Evolutionary conservation across 768 basidiomycete genomes (phyloP).

Genomic region (Royoungia palumana): DNA sequence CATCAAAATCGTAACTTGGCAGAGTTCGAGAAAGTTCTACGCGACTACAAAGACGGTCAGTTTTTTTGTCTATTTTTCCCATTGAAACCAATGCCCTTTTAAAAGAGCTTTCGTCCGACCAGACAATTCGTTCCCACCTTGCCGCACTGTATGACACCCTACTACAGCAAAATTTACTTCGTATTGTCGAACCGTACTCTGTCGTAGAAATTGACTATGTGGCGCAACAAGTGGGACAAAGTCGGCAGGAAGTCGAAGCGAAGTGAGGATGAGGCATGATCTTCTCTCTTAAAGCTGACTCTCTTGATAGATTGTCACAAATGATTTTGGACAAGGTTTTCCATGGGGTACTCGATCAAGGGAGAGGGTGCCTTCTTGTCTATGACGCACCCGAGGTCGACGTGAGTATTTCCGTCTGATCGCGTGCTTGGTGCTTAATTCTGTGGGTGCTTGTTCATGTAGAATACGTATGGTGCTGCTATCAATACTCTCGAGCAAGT

Average conservation of each 20-base stretch:
- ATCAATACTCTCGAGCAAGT: slow-evolving; percentile 89
- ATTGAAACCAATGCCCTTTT: not conserved
- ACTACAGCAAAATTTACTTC: slow-evolving; percentile 89
- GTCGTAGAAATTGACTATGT: slow-evolving; percentile 89
- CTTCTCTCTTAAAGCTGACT: slow-evolving; percentile 1
- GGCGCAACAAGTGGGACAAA: slow-evolving; percentile 82
- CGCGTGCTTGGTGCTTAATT: slow-evolving; percentile 1
- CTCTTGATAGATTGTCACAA: slow-evolving; percentile 70
- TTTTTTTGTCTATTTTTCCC: not conserved
- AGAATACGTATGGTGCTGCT: slow-evolving; percentile 88
- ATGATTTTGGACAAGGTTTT: slow-evolving; percentile 98
- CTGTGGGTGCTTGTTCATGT: slow-evolving; percentile 1
- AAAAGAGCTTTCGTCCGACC: slow-evolving; percentile 94
- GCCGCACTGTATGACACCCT: slow-evolving; percentile 93
- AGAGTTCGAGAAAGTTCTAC: slow-evolving; percentile 83
- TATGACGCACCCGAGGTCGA: slow-evolving; percentile 85
- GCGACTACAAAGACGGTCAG: slow-evolving; percentile 80
- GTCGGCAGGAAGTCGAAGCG: slow-evolving; percentile 81
- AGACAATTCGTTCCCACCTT: slow-evolving; percentile 92
- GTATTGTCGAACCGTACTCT: slow-evolving; percentile 95
- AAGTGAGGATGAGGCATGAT: slow-evolving; percentile 71
- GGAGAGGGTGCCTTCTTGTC: slow-evolving; percentile 86
- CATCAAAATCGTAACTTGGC: slow-evolving; percentile 87
- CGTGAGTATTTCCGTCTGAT: slow-evolving; percentile 46
- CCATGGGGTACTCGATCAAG: slow-evolving; percentile 95